Evolutionary conservation across 2,329 filamentous ascomycete genomes (phyloP).

Genomic region (Alternaria novae-zelandiae): DNA sequence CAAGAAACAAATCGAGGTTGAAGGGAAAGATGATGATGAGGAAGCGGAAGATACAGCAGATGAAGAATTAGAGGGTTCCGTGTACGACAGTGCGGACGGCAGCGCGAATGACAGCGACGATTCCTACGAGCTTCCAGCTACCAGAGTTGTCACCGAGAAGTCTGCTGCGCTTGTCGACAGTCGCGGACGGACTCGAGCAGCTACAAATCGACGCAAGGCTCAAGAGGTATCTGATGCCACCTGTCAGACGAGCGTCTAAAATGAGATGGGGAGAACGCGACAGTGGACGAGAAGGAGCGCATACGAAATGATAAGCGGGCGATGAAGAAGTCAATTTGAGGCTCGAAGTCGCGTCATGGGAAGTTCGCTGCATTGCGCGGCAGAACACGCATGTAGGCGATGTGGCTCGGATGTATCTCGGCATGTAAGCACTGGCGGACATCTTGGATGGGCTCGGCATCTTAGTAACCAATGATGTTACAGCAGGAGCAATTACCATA

Average conservation of each 20-base stretch:
- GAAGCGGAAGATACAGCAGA: not conserved
- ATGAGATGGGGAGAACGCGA: not conserved
- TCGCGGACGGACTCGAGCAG: constrained; percentile 9
- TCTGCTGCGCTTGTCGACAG: not conserved
- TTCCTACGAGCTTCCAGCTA: not conserved
- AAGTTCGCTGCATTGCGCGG: not conserved
- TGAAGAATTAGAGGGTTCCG: not conserved
- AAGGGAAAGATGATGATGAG: not conserved
- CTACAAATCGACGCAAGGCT: constrained; percentile 4
- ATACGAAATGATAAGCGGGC: not conserved
- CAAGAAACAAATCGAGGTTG: not conserved
- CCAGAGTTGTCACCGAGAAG: not conserved
- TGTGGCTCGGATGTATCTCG: not conserved
- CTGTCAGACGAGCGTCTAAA: not conserved
- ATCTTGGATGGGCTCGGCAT: not conserved
- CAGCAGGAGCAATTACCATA: not conserved
- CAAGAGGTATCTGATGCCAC: not conserved
- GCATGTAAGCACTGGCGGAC: not conserved
- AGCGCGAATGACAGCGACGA: not conserved
- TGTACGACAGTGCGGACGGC: not conserved
- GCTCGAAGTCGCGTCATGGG: not conserved
- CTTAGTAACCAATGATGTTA: not conserved
- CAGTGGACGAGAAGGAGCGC: not conserved
- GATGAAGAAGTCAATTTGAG: not conserved
- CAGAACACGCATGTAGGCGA: not conserved